Base-by-base conservation (phyloP, 805 yeast species). In the Hanseniaspora guilliermondii region DNA sequence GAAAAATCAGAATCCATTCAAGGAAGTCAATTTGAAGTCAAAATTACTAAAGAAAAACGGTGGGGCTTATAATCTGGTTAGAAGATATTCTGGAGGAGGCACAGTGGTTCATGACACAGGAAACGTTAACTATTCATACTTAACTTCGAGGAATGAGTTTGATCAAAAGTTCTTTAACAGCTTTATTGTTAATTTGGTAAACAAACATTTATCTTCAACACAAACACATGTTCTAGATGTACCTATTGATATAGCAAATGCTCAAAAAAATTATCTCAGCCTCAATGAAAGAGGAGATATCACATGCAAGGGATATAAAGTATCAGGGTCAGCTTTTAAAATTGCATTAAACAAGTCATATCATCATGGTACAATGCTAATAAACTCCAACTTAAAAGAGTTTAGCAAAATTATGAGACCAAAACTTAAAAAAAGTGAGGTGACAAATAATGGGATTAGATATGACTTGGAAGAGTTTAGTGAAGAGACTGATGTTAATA, bases 321-420 rank as follows among this genome's bases (percentile, higher is more conserved):
- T 93, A 4, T 84, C 95, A 60, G 99, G 99, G 0, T 85, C 95
- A 7, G 97, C 98, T 0, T 93, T 78, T 67, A 89, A 89, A 64
- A 73, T 93, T 33, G 82, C 95, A 5, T 75, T 76, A 48, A 89
- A 93, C 0, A 79, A 80, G 60, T 80, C 95, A 6, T 83, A 89
- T 60, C 98, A 93, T 64, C 99, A 93, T 69, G 98, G 97, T 0
- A 93, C 99, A 0, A 86, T 93, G 96, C 72, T 93, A 7, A 70
- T 93, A 24, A 70, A 77, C 53, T 80, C 94, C 41, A 72, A 80
- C 38, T 68, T 93, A 25, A 73, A 72, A n/a, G 67, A 73, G 0
- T 71, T 93, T 56, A 71, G 80, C 1, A 71, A 77, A n/a, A 64
- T 87, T 14, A 70, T 93, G 56, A 74, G 75, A 36, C 70, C 81